phyloP scores from a whole-genome alignment of 1,284 basidiomycete genomes.

The Sphagnurus paluster region DNA sequence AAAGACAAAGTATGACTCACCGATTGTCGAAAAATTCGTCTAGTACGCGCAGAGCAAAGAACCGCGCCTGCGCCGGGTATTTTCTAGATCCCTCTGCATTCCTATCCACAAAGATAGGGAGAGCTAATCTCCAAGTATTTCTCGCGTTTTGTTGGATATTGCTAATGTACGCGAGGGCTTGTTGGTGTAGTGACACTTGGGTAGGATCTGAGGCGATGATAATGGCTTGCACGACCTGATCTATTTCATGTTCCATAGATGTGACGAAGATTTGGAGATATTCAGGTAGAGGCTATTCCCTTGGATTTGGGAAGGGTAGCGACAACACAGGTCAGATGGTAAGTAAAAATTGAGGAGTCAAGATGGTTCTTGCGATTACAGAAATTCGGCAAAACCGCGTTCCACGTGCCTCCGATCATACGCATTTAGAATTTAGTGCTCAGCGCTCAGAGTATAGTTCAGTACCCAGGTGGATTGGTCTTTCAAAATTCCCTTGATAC shows the following conservation, averaged over 20 bases:
- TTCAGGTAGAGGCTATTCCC: slow-evolving; percentile 6
- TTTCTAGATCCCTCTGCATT: slow-evolving; percentile 59
- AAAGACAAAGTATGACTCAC: slow-evolving; percentile 44
- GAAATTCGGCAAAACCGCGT: slow-evolving; percentile 19
- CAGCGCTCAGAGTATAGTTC: too few relatives aligned
- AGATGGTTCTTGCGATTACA: slow-evolving; percentile 21
- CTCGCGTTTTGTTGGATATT: slow-evolving; percentile 74
- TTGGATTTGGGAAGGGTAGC: slow-evolving; percentile 3
- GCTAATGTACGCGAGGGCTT: slow-evolving; percentile 81
- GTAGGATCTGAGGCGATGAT: slow-evolving; percentile 80
- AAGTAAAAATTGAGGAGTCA: slow-evolving; percentile 14
- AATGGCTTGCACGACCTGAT: slow-evolving; percentile 81
- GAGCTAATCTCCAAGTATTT: slow-evolving; percentile 78
- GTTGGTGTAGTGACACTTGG: slow-evolving; percentile 67
- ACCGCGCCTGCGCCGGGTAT: slow-evolving; percentile 74
- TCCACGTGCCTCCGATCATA: slow-evolving; percentile 15
- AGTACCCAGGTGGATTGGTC: too few relatives aligned
- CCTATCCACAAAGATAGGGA: slow-evolving; percentile 71
- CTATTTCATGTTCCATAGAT: slow-evolving; percentile 70
- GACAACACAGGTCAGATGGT: slow-evolving; percentile 8
- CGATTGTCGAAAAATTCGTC: slow-evolving; percentile 85
- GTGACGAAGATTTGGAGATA: slow-evolving; percentile 2
- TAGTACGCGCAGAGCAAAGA: slow-evolving; percentile 84
- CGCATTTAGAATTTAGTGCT: too few relatives aligned
- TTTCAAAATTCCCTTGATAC: too few relatives aligned